Conservation (phyloP, 106 monocot genomes). For the Allium fistulosum region DNA sequence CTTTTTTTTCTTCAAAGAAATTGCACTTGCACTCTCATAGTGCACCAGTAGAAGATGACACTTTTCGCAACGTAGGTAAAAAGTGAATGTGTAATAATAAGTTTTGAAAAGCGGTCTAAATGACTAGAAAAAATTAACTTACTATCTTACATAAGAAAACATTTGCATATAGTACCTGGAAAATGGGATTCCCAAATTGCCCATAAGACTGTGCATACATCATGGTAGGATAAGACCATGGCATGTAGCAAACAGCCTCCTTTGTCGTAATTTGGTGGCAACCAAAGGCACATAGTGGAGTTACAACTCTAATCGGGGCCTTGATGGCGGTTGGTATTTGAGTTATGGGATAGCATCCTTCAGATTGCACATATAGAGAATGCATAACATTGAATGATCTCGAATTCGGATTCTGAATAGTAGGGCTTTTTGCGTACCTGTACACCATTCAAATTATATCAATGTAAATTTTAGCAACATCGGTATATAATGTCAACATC, state of each 20-base stretch:
- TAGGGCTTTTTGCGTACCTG: conserved; percentile 46
- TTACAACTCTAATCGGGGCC: conserved; percentile 10
- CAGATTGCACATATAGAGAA: conserved; percentile 13
- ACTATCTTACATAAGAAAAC: too few species aligned
- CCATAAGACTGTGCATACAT: conserved; percentile 75
- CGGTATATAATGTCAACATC: too few species aligned
- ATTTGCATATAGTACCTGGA: conserved; percentile 41
- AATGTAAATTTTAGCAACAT: background rate
- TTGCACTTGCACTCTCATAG: too few species aligned
- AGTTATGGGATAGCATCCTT: background rate
- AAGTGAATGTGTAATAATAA: too few species aligned
- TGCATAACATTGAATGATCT: conserved; percentile 26
- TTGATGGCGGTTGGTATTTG: background rate
- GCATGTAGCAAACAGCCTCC: conserved; percentile 40
- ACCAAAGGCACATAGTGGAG: conserved; percentile 23
- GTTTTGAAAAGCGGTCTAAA: too few species aligned
- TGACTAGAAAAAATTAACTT: too few species aligned
- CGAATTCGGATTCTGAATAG: conserved; percentile 23
- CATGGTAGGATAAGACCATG: conserved; percentile 64
- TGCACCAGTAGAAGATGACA: too few species aligned
- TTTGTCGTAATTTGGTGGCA: conserved; percentile 30
- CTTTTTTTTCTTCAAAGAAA: too few species aligned
- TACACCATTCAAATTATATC: background rate
- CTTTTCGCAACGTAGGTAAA: too few species aligned
- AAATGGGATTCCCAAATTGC: conserved; percentile 44